Evolutionary conservation across 495 filamentous ascomycete genomes (phyloP), one percentile per base, ranked within the genome.

Genomic region (Neurospora sp.): DNA sequence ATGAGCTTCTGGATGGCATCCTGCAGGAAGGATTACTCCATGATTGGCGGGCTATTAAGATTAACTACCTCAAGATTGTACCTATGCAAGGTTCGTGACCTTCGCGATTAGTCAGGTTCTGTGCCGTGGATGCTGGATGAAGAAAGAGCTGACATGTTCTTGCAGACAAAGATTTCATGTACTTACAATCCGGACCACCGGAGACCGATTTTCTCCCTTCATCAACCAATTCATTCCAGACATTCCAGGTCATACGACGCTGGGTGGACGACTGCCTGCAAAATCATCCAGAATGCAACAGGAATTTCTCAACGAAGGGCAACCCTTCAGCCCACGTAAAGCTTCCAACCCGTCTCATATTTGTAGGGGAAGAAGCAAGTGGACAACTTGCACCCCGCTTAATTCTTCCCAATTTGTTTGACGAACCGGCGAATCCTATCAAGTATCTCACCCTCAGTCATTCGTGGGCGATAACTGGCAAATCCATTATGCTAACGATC

Each of bases 41-140:
- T 11, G 9, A 2, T 23, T 1, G n/a, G 4, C 20, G 44, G n/a
- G 0, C 44, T 49, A 5, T 0, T 0, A 0, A 4, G n/a, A 10
- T 49, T n/a, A 3, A 4, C 4, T 1, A 11, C 2, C 44, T 49
- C 0, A 49, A 11, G n/a, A 49, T 54, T 23, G 5, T 6, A 23
- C 20, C 4, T 8, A 12, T 23, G 0, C 5, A 23, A 54, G 46
- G 46, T 54, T 5, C 2, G 46, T 54, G 9, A 54, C 4, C 2
- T 42, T 16, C 40, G 40, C 40, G 40, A 2, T 0, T 0, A 42
- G 3, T 2, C 40, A 7, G 5, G 14, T 42, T 18, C 0, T 3
- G 14, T 18, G 14, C 40, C 2, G 40, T 41, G 40, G 2, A 2
- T 42, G 2, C 6, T 42, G 1, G 2, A 42, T 42, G 5, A 16